Evolutionary conservation across 2,329 filamentous ascomycete species (phyloP).

Genomic region (Tothia fuscella): DNA sequence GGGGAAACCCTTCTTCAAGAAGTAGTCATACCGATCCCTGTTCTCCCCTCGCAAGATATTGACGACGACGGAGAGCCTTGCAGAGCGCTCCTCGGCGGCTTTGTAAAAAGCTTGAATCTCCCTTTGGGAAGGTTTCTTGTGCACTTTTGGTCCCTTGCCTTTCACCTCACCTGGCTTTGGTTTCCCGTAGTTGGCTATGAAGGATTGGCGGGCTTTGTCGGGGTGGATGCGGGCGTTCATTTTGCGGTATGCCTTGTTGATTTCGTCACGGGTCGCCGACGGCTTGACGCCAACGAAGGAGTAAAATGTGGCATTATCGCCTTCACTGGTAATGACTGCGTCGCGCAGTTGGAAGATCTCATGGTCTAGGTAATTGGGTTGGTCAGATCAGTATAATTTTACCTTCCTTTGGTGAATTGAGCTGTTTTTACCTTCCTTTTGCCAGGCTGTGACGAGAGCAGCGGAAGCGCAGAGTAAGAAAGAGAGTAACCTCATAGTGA

Average conservation of each 20-base stretch:
- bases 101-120: slow-evolving; percentile 73
- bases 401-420: slow-evolving; percentile 8
- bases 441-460: slow-evolving; percentile 63
- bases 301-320: slow-evolving; percentile 78
- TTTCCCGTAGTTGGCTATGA: slow-evolving; percentile 54
- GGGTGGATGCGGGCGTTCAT: slow-evolving; percentile 75
- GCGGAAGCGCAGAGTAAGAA: slow-evolving; percentile 56
- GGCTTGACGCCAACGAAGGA: slow-evolving; percentile 70
- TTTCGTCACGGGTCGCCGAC: slow-evolving; percentile 68
- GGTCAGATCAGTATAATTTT: not conserved
- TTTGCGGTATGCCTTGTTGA: slow-evolving; percentile 90
- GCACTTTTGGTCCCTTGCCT: slow-evolving; percentile 36
- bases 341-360: slow-evolving; percentile 95
- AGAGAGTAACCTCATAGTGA: slow-evolving; percentile 58
- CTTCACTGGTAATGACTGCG: slow-evolving; percentile 67
- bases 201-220: slow-evolving; percentile 78
- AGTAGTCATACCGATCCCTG: slow-evolving; percentile 87
- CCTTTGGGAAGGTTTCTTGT: slow-evolving; percentile 59
- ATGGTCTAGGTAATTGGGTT: slow-evolving; percentile 51
- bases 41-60: slow-evolving; percentile 72
- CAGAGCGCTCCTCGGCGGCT: slow-evolving; percentile 69
- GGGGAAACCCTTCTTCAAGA: slow-evolving; percentile 85
- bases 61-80: slow-evolving; percentile 71
- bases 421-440: slow-evolving; percentile 61
- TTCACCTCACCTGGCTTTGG: slow-evolving; percentile 35